These are phyloP conservation scores for Cynara cardunculus DNA, from an alignment of 129 eudicot genomes.

Conservation along the genomic window DNA sequence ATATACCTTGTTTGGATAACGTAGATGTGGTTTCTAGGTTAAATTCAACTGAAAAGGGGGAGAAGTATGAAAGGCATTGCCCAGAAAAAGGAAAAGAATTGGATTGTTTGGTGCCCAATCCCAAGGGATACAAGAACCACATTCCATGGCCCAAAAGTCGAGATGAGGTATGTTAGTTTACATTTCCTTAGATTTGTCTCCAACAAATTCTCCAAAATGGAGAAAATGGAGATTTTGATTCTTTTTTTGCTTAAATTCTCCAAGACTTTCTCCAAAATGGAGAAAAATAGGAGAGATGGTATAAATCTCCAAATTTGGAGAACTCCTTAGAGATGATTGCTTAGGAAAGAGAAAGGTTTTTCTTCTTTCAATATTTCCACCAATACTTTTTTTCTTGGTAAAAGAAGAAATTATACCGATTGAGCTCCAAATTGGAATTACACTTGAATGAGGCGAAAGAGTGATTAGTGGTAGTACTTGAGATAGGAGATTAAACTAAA, in stretches of 20 bases:
- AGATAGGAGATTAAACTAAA: not conserved
- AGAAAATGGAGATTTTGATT: not conserved
- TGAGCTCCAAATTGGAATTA: not conserved
- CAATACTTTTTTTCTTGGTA: not conserved
- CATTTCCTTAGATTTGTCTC: not conserved
- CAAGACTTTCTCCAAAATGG: not conserved
- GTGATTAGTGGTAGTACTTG: not conserved
- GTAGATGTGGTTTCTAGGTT: conserved; percentile 38
- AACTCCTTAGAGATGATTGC: not conserved
- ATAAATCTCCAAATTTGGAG: not conserved
- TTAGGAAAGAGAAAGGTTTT: not conserved
- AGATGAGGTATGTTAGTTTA: conserved; percentile 49
- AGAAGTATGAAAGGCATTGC: conserved; percentile 69
- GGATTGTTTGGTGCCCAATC: conserved; percentile 79
- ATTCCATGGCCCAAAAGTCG: conserved; percentile 85
- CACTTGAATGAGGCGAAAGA: not conserved
- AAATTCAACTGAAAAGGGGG: conserved; percentile 56
- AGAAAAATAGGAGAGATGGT: not conserved
- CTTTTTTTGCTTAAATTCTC: not conserved
- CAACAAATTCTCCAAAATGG: not conserved
- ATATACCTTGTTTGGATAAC: conserved; percentile 83
- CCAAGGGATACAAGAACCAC: conserved; percentile 59
- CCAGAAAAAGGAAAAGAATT: conserved; percentile 50
- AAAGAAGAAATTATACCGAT: not conserved
- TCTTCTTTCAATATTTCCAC: not conserved